A percentile compares a stretch with the other conserved stretches of the same genome.
Conservation (phyloP, 208 protist genomes). For the Lotmaria passim region DNA sequence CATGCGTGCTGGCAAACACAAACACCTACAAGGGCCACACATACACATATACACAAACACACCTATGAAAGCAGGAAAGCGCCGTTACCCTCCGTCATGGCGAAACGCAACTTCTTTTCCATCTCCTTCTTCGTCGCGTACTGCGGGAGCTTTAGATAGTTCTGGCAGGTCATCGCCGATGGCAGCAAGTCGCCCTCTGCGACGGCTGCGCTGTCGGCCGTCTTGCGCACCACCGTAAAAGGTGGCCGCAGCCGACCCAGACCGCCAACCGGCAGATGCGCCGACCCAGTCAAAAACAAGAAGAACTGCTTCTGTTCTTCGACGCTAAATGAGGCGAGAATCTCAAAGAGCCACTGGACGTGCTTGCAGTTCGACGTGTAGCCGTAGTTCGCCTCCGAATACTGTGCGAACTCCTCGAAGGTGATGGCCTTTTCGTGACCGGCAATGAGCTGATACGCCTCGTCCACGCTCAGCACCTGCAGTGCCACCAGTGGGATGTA, state of each 20-base stretch:
- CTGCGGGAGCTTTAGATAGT: constrained; percentile 94
- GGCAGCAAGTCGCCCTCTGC: constrained; percentile 83
- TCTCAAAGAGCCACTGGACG: constrained; percentile 88
- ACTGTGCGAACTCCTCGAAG: constrained; percentile 66
- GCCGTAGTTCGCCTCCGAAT: constrained; percentile 87
- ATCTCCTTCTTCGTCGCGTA: constrained; percentile 85
- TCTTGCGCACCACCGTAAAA: constrained; percentile 93
- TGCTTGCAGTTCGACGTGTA: constrained; percentile 80
- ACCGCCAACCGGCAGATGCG: constrained; percentile 85
- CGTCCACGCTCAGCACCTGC: constrained; percentile 67
- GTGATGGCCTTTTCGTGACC: constrained; percentile 62
- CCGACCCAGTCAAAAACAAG: constrained; percentile 89
- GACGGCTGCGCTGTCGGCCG: constrained; percentile 48
- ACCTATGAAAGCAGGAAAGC: constrained; percentile 86
- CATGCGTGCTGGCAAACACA: constrained; percentile 18
- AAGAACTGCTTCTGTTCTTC: constrained; percentile 86
- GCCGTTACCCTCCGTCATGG: constrained; percentile 84
- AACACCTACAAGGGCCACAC: constrained; percentile 22
- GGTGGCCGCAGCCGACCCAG: constrained; percentile 70
- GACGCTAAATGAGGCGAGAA: constrained; percentile 71
- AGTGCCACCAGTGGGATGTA: constrained; percentile 74
- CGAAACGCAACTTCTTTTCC: constrained; percentile 84
- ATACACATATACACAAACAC: neutral
- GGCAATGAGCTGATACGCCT: constrained; percentile 66
- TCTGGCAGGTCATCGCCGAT: constrained; percentile 94